Percentiles rank a stretch among this genome's conserved stretches.
phyloP scores from a whole-genome alignment of 2,329 filamentous ascomycete species.

The Pseudopithomyces maydicus region DNA sequence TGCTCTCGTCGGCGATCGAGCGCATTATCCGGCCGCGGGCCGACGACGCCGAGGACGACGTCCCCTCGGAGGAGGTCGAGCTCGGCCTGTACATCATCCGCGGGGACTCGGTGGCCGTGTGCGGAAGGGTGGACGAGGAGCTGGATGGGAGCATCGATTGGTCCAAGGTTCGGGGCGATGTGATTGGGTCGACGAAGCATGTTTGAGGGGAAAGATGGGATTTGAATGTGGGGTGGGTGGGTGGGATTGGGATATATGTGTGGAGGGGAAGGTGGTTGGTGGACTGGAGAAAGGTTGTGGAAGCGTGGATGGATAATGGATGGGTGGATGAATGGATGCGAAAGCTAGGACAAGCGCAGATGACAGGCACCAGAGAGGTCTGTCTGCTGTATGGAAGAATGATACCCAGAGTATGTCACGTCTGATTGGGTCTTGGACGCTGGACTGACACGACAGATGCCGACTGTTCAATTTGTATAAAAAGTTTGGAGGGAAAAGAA shows the following conservation, averaged over 20 bases:
- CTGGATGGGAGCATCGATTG: slow-evolving; percentile 92
- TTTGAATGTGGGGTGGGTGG: background rate
- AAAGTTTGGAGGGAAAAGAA: background rate
- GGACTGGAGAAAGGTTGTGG: background rate
- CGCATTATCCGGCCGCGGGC: slow-evolving; percentile 87
- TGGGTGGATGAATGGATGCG: background rate
- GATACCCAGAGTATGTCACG: slow-evolving; percentile 26
- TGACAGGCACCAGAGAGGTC: background rate
- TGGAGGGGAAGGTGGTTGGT: background rate
- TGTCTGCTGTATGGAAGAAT: slow-evolving; percentile 15
- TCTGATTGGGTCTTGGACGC: slow-evolving; percentile 1
- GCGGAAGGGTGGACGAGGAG: slow-evolving; percentile 87
- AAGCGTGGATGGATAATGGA: background rate
- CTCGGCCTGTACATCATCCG: slow-evolving; percentile 90
- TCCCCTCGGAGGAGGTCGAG: slow-evolving; percentile 78
- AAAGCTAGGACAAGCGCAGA: background rate
- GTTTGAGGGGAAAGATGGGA: slow-evolving; percentile 19
- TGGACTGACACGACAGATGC: slow-evolving; percentile 20
- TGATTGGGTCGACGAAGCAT: slow-evolving; percentile 86
- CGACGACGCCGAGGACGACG: slow-evolving; percentile 83
- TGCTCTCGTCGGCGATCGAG: slow-evolving; percentile 82
- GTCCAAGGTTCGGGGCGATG: slow-evolving; percentile 83
- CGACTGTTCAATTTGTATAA: slow-evolving; percentile 8
- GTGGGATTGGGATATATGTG: background rate
- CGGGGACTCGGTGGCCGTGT: slow-evolving; percentile 91